Evolutionary conservation across 805 yeast genomes (phyloP).

Genomic region (Maudiozyma turicensis): DNA sequence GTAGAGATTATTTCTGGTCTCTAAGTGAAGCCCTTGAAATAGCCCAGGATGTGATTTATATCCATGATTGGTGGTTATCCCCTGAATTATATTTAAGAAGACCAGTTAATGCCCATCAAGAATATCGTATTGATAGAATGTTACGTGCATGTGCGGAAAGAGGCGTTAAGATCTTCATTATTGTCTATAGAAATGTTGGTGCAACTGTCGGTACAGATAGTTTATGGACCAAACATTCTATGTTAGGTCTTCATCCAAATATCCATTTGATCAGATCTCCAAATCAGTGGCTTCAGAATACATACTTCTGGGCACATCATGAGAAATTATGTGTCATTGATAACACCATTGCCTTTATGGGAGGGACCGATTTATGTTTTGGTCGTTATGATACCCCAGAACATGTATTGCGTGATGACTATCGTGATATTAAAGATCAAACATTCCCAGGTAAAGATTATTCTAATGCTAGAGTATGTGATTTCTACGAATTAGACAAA

Average conservation of each 20-base stretch:
- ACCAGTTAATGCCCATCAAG: slow-evolving; percentile 92
- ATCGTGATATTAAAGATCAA: slow-evolving; percentile 39
- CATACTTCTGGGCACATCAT: slow-evolving; percentile 98
- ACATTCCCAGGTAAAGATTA: slow-evolving; percentile 95
- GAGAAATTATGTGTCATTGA: slow-evolving; percentile 85
- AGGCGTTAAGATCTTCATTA: slow-evolving; percentile 89
- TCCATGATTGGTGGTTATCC: slow-evolving; percentile 98
- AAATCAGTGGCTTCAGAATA: slow-evolving; percentile 84
- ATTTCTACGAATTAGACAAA: slow-evolving; percentile 67
- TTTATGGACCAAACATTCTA: slow-evolving; percentile 85
- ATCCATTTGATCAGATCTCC: slow-evolving; percentile 91
- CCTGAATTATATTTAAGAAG: slow-evolving; percentile 90
- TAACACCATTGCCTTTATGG: slow-evolving; percentile 79
- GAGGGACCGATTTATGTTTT: slow-evolving; percentile 92
- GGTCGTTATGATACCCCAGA: slow-evolving; percentile 97
- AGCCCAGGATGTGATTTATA: slow-evolving; percentile 88
- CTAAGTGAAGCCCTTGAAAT: slow-evolving; percentile 81
- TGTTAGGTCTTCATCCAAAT: slow-evolving; percentile 75
- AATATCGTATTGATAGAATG: slow-evolving; percentile 83
- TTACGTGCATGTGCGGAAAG: slow-evolving; percentile 84
- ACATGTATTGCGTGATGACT: slow-evolving; percentile 79
- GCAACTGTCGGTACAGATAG: slow-evolving; percentile 90
- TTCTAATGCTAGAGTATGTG: slow-evolving; percentile 89
- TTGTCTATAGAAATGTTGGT: slow-evolving; percentile 90
- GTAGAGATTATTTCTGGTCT: slow-evolving; percentile 94